These are phyloP conservation scores for Chaetomium fimeti DNA, from an alignment of 495 filamentous ascomycete species.

Conservation along the genomic window DNA sequence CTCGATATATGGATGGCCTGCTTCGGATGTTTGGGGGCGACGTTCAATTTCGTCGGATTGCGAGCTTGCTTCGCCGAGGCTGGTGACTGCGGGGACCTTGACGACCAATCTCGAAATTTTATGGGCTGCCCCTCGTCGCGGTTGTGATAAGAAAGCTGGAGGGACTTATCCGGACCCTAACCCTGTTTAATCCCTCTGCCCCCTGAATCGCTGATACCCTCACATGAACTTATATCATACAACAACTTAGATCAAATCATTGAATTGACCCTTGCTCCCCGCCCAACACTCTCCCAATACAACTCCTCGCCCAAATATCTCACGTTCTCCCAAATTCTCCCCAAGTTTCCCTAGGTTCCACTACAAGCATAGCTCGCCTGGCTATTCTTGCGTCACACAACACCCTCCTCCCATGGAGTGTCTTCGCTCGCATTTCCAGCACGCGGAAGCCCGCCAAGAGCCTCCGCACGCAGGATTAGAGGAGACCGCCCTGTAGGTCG, in stretches of 20 bases:
- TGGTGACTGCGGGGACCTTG: constrained; percentile 25
- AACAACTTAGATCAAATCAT: constrained; percentile 8
- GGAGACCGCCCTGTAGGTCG: background rate
- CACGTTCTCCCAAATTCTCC: background rate
- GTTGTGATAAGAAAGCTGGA: constrained; percentile 15
- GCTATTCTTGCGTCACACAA: background rate
- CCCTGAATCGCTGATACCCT: background rate
- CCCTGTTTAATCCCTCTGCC: background rate
- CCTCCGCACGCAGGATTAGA: background rate
- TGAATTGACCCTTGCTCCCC: background rate
- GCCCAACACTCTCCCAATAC: background rate
- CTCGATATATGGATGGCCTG: background rate
- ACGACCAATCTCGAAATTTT: constrained; percentile 18
- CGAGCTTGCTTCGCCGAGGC: constrained; percentile 4
- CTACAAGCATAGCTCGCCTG: background rate
- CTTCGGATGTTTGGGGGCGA: background rate
- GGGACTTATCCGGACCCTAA: constrained; percentile 13
- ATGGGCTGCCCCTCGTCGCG: constrained; percentile 8
- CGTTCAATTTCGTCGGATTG: background rate
- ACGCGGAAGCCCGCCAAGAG: background rate
- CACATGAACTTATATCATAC: constrained; percentile 10
- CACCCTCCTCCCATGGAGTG: background rate
- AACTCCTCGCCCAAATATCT: background rate
- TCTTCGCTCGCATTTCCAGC: background rate
- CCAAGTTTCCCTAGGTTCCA: background rate